Evolutionary conservation across 495 filamentous ascomycete genomes (phyloP).

Genomic region (Physcia stellaris): DNA sequence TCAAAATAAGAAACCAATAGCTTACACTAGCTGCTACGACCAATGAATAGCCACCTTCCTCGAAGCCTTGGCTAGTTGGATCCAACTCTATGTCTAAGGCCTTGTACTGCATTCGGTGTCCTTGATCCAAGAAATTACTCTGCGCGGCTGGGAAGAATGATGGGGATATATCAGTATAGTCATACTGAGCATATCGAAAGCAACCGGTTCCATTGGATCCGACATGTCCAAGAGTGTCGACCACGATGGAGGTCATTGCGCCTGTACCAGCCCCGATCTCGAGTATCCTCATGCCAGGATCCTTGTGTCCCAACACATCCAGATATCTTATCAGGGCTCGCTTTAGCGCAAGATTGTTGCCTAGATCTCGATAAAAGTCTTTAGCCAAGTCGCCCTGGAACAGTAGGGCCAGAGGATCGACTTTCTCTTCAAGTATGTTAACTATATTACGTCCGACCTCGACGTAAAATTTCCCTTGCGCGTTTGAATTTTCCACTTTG

Average conservation of each 20-base stretch:
- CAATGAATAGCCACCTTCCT: conserved; percentile 27
- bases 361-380: background rate
- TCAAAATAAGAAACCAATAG: too few species aligned
- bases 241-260: conserved; percentile 15
- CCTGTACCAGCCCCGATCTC: conserved; percentile 36
- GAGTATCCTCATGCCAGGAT: conserved; percentile 30
- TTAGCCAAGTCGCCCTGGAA: background rate
- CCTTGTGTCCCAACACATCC: conserved; percentile 23
- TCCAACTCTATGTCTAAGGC: conserved; percentile 34
- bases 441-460: background rate
- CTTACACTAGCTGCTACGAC: conserved; percentile 35
- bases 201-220: background rate
- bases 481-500: too few species aligned
- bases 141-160: conserved; percentile 26
- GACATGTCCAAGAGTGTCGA: background rate
- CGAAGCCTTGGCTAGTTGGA: conserved; percentile 31
- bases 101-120: conserved; percentile 16
- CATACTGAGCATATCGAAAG: conserved; percentile 7
- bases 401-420: background rate
- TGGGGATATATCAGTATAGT: conserved; percentile 14
- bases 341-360: background rate
- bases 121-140: conserved; percentile 9
- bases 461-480: background rate
- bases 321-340: background rate
- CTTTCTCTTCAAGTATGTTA: background rate